Evolutionary conservation across 2,329 filamentous ascomycete species (phyloP).

Genomic region (Pseudogymnoascus sp.): DNA sequence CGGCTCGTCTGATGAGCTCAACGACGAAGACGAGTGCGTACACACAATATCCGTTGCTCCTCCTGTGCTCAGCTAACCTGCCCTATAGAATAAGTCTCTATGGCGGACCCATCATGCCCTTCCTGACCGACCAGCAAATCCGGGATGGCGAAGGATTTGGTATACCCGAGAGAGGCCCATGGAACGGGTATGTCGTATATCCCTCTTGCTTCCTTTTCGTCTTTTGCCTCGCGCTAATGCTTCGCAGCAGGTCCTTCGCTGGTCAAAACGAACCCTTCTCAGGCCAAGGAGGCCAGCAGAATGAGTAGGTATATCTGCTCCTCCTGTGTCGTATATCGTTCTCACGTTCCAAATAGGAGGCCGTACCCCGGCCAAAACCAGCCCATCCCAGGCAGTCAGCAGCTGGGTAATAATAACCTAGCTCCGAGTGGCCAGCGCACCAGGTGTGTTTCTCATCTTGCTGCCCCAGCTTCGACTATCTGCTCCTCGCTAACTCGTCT

Average conservation of each 20-base stretch:
- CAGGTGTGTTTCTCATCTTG: background rate
- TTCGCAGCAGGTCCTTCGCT: background rate
- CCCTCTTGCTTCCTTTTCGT: background rate
- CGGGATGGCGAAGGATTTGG: background rate
- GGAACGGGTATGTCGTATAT: background rate
- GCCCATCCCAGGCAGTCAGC: background rate
- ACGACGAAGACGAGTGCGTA: background rate
- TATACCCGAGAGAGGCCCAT: background rate
- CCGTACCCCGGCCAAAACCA: background rate
- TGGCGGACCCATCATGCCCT: background rate
- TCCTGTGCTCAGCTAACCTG: background rate
- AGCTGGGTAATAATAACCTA: background rate
- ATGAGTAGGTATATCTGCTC: background rate
- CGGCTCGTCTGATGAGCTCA: background rate
- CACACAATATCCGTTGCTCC: background rate
- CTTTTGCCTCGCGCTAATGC: background rate
- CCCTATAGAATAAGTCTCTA: background rate
- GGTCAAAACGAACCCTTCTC: background rate
- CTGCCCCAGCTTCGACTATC: background rate
- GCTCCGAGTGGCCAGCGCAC: background rate
- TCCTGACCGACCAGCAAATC: background rate
- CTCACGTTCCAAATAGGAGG: background rate
- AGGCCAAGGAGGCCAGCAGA: background rate
- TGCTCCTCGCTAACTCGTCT: background rate
- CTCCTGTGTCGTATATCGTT: background rate